Evolutionary conservation across 805 yeast species (phyloP).

Genomic region (Barnettozyma sucrosica): DNA sequence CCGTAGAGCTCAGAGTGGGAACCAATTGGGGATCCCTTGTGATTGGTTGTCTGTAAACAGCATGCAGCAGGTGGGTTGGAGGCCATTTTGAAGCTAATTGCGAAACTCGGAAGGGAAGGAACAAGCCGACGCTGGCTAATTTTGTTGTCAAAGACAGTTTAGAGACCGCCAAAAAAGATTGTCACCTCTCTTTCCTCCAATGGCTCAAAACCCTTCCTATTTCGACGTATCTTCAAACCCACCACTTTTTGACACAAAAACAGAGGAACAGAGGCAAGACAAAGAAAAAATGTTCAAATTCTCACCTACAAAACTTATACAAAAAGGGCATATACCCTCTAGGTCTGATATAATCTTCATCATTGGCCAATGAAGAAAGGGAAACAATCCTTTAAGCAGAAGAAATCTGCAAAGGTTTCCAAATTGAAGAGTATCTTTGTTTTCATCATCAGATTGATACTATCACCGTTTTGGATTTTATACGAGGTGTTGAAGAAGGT

Average conservation of each 20-base stretch:
- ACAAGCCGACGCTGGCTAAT: too few species aligned
- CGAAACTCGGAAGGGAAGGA: neutral
- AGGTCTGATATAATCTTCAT: too few species aligned
- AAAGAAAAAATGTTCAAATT: too few species aligned
- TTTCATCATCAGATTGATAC: neutral
- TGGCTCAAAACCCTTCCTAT: neutral
- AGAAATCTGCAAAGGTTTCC: neutral
- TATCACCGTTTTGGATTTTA: neutral
- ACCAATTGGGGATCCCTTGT: conserved; percentile 48
- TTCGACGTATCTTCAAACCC: neutral
- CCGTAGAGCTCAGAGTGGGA: conserved; percentile 36
- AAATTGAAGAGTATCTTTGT: neutral
- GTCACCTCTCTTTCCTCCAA: too few species aligned
- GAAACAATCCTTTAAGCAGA: conserved; percentile 2
- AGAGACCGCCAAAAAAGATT: too few species aligned
- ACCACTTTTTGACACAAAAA: neutral
- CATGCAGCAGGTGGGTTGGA: conserved; percentile 50
- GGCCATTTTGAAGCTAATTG: conserved; percentile 29
- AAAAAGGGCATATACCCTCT: too few species aligned
- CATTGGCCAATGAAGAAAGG: neutral
- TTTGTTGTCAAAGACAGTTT: too few species aligned
- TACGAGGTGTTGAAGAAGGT: conserved; percentile 3
- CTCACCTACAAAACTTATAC: too few species aligned
- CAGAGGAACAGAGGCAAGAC: neutral
- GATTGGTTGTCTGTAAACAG: conserved; percentile 37